Conservation (phyloP, 2,329 filamentous ascomycete species). For the Calcarisporium arbuscula region DNA sequence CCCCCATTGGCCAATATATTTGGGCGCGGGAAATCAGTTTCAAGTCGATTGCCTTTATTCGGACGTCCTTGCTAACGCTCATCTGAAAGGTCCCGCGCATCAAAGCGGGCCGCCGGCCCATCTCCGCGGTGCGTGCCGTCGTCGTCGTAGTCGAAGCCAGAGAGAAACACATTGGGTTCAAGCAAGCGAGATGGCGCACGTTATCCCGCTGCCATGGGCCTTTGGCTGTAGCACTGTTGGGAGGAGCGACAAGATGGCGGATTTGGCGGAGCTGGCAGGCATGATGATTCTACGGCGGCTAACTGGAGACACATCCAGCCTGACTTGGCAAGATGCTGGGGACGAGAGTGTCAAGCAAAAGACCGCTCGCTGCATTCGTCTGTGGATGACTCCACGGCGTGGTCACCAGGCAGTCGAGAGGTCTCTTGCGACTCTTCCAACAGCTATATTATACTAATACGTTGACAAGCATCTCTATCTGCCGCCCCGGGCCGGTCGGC, state of each 20-base stretch:
- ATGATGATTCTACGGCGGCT: conserved; percentile 43
- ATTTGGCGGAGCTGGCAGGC: conserved; percentile 46
- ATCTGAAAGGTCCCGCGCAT: conserved; percentile 81
- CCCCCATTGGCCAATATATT: conserved; percentile 95
- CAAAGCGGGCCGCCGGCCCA: conserved; percentile 71
- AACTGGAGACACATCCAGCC: no score
- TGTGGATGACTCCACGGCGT: no score
- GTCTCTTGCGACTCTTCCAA: no score
- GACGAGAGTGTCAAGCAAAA: no score
- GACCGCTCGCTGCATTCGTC: no score
- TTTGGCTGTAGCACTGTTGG: conserved; percentile 62
- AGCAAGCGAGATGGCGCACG: conserved; percentile 68
- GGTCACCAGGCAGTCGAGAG: no score
- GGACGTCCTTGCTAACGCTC: conserved; percentile 79
- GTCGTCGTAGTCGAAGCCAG: conserved; percentile 71
- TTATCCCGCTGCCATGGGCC: conserved; percentile 70
- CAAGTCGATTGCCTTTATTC: conserved; percentile 85
- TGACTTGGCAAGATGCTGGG: no score
- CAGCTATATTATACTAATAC: no score
- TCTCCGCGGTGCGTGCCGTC: conserved; percentile 43
- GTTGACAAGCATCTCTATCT: no score
- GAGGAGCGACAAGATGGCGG: conserved; percentile 42
- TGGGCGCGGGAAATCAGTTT: conserved; percentile 79
- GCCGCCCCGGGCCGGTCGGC: no score
- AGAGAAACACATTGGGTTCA: conserved; percentile 74